These are phyloP conservation scores for Hibiscus syriacus DNA, from an alignment of 345 rosid genomes.

Conservation along the genomic window DNA sequence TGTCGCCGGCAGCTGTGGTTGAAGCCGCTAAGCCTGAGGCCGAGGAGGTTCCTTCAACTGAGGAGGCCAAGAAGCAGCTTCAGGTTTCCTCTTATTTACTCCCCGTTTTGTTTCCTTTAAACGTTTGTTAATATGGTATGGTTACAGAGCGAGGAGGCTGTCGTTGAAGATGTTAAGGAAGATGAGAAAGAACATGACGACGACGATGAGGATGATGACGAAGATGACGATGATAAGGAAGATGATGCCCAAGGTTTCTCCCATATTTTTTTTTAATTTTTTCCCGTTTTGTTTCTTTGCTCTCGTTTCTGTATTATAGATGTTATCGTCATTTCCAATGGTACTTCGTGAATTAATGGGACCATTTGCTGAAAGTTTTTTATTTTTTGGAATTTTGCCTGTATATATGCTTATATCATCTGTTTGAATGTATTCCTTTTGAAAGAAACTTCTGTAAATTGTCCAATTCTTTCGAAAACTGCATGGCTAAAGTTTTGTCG, in stretches of 20 bases:
- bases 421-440: not conserved
- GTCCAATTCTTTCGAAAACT: not conserved
- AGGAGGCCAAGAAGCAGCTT: conserved; percentile 31
- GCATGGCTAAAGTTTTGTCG: too few relatives aligned
- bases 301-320: not conserved
- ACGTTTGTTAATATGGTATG: not conserved
- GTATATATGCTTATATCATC: not conserved
- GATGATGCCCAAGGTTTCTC: conserved; percentile 48
- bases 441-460: not conserved
- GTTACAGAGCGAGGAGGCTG: conserved; percentile 28
- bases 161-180: conserved; percentile 39
- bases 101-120: too few relatives aligned
- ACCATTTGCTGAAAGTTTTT: not conserved
- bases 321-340: not conserved
- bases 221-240: conserved; percentile 55
- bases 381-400: not conserved
- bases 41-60: conserved; percentile 24
- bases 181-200: conserved; percentile 70
- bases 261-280: not conserved
- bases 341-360: not conserved
- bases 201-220: conserved; percentile 62
- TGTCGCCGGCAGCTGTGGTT: conserved; percentile 58
- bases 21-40: conserved; percentile 31
- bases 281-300: not conserved
- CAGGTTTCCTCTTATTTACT: conserved; percentile 18